Base-by-base conservation (phyloP, 2,329 filamentous ascomycete genomes). In the Botrytis aclada region DNA sequence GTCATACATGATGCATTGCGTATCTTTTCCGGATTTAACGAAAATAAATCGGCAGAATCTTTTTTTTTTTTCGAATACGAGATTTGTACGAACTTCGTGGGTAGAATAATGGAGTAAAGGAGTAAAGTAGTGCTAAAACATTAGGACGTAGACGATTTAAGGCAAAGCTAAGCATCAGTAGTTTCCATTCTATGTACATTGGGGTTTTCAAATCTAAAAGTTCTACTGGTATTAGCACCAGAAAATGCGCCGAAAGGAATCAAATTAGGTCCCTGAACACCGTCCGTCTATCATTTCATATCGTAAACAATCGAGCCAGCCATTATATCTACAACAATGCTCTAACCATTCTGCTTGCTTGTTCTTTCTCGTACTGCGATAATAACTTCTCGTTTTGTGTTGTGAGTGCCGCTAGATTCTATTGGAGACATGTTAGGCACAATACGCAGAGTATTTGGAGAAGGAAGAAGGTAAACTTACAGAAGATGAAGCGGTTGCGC, bases 321-420 rank as follows among this genome's bases (percentile, higher is more conserved):
- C 37, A 22, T 2, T 14, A 41, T n/a, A 22, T 22, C 10, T 67
- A 72, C 29, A 72, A 37, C 14, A 72, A 22, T 29, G 70, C 70
- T 47, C 62, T 45, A 1, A 72, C 22, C n/a, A 67, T 67, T 43
- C 51, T 67, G 29, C 37, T 47, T 20, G 54, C 62, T 34, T 47
- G 37, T 51, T 67, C 62, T 29, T 45, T 67, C 34, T 67, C 70
- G 29, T 54, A 72, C 32, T 25, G 51, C 10, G 51, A 37, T 10
- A 72, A 25, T 9, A 67, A n/a, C 1, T 47, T 34, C n/a, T 45
- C 62, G 47, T 58, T 72, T 60, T 47, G 10, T 34, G 29, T 22
- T 47, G 70, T 66, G 39, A 72, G 29, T 47, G 62, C 25, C 6
- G 70, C 62, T 12, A 72, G 62, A 67, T 72, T 67, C 62, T 72